Evolutionary conservation across 345 rosid genomes (phyloP).

Genomic region (Angophora floribunda): DNA sequence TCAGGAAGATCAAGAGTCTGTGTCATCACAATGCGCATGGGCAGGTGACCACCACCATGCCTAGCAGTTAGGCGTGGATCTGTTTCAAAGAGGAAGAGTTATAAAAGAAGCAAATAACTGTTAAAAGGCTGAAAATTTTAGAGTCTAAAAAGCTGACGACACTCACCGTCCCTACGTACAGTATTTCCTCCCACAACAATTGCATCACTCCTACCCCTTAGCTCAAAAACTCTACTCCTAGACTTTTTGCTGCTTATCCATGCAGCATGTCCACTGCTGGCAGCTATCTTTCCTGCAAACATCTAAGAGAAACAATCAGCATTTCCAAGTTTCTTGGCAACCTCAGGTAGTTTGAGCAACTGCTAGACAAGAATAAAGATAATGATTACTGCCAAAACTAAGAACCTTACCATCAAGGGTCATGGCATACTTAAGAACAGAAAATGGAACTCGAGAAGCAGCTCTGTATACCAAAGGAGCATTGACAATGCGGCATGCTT

Average conservation of each 20-base stretch:
- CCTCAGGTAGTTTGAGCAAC: background rate
- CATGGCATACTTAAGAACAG: conserved; percentile 95
- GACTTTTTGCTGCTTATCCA: conserved; percentile 93
- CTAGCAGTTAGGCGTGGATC: conserved; percentile 90
- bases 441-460: conserved; percentile 74
- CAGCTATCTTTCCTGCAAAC: conserved; percentile 79
- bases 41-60: conserved; percentile 84
- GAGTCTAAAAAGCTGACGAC: background rate
- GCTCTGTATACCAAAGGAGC: conserved; percentile 84
- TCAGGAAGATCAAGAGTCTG: conserved; percentile 82
- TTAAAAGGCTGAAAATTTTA: background rate
- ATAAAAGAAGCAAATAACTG: background rate
- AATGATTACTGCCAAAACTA: background rate
- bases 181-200: conserved; percentile 91
- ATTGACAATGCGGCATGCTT: conserved; percentile 75
- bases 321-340: background rate
- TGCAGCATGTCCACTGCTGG: conserved; percentile 84
- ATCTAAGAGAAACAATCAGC: background rate
- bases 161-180: conserved; percentile 75
- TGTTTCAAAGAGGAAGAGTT: conserved; percentile 7
- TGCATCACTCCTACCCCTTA: conserved; percentile 88
- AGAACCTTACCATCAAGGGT: conserved; percentile 76
- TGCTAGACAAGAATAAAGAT: background rate
- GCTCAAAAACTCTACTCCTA: conserved; percentile 68
- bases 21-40: conserved; percentile 74